phyloP scores from a whole-genome alignment of 2,329 filamentous ascomycete species.

The Fusarium citri region DNA sequence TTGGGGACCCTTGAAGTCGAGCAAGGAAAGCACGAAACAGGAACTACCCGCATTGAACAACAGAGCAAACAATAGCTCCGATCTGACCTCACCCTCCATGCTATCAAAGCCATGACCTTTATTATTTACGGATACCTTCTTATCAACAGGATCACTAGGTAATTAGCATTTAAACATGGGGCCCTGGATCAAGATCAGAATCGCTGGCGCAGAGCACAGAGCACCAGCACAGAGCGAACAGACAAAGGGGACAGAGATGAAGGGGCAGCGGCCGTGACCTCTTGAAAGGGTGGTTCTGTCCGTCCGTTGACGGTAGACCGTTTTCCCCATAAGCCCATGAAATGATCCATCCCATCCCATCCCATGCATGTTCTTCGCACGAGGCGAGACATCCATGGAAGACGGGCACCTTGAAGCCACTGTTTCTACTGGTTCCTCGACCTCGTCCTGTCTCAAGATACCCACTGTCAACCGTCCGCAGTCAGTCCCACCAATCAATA shows the following conservation, averaged over 20 bases:
- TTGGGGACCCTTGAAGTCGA: slow-evolving; percentile 27
- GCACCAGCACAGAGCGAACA: slow-evolving; percentile 13
- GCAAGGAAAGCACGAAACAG: slow-evolving; percentile 31
- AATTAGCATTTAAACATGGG: slow-evolving; percentile 16
- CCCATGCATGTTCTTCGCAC: not conserved
- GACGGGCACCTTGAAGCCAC: slow-evolving; percentile 4
- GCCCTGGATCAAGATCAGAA: not conserved
- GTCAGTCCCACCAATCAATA: slow-evolving; percentile 31
- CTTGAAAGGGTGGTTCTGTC: slow-evolving; percentile 27
- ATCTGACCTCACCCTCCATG: not conserved
- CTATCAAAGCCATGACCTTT: slow-evolving; percentile 3
- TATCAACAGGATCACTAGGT: not conserved
- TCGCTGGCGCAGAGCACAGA: slow-evolving; percentile 1
- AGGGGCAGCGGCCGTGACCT: slow-evolving; percentile 30
- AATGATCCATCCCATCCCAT: not conserved
- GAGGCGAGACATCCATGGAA: slow-evolving; percentile 20
- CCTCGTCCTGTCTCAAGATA: slow-evolving; percentile 29
- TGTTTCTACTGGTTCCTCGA: slow-evolving; percentile 21
- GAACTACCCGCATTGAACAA: not conserved
- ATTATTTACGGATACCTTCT: not conserved
- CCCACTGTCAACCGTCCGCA: slow-evolving; percentile 19
- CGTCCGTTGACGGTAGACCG: slow-evolving; percentile 18
- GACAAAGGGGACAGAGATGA: slow-evolving; percentile 28
- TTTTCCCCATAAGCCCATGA: slow-evolving; percentile 20
- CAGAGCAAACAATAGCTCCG: not conserved